Evolutionary conservation across 2,329 filamentous ascomycete genomes (phyloP).

Genomic region (Sarocladiaceae sp.): DNA sequence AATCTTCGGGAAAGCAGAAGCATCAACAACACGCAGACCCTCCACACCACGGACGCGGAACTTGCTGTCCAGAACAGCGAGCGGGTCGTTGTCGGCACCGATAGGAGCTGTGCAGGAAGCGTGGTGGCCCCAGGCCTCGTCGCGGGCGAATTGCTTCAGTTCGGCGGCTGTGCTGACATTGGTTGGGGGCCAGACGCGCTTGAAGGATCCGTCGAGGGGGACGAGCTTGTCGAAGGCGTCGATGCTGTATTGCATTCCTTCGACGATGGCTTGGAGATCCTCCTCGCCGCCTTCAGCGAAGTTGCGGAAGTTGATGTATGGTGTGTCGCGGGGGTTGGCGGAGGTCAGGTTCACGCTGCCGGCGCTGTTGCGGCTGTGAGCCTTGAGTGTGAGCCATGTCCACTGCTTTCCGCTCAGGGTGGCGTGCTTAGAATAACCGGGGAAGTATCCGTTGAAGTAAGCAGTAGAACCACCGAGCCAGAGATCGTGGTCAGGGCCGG

Average conservation of each 20-base stretch:
- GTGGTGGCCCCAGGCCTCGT: constrained; percentile 53
- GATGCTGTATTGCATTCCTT: constrained; percentile 45
- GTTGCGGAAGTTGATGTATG: constrained; percentile 57
- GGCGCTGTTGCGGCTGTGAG: constrained; percentile 47
- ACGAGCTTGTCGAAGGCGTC: constrained; percentile 28
- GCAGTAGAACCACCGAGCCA: constrained; percentile 51
- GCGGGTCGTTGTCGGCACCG: constrained; percentile 45
- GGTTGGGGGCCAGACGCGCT: constrained; percentile 30
- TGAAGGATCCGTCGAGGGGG: constrained; percentile 34
- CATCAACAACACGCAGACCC: constrained; percentile 54
- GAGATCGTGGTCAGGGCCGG: constrained; percentile 42
- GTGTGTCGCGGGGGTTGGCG: constrained; percentile 58
- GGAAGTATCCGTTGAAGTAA: constrained; percentile 53
- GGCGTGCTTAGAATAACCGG: constrained; percentile 43
- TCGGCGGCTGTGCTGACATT: constrained; percentile 34
- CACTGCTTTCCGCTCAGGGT: constrained; percentile 36
- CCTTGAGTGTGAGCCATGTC: constrained; percentile 45
- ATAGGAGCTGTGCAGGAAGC: constrained; percentile 52
- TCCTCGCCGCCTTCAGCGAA: constrained; percentile 45
- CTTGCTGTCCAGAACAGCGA: constrained; percentile 49
- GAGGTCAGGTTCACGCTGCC: constrained; percentile 61
- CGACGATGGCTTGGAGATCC: constrained; percentile 34
- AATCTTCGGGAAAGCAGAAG: constrained; percentile 48
- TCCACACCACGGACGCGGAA: constrained; percentile 50
- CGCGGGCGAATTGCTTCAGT: constrained; percentile 37